phyloP scores from a whole-genome alignment of 495 filamentous ascomycete genomes.

The Trichocladium uniseriatum region DNA sequence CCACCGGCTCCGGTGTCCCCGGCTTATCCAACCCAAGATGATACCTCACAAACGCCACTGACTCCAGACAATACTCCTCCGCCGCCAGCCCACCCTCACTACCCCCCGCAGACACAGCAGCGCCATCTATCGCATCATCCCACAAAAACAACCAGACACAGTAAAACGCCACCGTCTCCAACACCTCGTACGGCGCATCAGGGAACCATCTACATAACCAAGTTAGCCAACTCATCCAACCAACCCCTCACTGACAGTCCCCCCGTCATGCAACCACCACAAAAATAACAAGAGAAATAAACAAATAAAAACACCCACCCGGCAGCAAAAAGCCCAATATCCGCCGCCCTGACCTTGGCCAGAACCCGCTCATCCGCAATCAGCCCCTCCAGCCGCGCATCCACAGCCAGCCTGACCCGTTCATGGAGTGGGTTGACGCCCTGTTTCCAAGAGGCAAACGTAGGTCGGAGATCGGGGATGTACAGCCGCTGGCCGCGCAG shows the following conservation, averaged over 20 bases:
- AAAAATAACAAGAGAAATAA: background rate
- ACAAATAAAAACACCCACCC: background rate
- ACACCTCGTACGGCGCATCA: background rate
- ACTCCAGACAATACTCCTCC: conserved; percentile 6
- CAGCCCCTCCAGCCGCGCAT: conserved; percentile 2
- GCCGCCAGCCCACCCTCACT: background rate
- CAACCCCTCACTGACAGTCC: too few species aligned
- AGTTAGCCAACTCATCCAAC: too few species aligned
- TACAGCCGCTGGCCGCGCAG: background rate
- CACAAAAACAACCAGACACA: conserved; percentile 14
- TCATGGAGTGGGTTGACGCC: conserved; percentile 9
- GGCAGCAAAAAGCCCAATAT: conserved; percentile 10
- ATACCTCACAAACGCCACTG: conserved; percentile 5
- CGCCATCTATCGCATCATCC: conserved; percentile 15
- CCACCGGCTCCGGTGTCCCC: background rate
- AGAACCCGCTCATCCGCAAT: background rate
- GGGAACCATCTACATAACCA: conserved; percentile 5
- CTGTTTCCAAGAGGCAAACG: conserved; percentile 8
- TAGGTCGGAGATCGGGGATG: conserved; percentile 10
- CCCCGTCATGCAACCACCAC: too few species aligned
- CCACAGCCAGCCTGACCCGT: conserved; percentile 1
- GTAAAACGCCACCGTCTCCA: conserved; percentile 9
- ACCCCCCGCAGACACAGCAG: background rate
- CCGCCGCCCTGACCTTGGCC: conserved; percentile 2
- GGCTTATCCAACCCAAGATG: background rate